Percentiles rank a stretch among this genome's conserved stretches.
Conservation (phyloP, 441 rosid species). For the Adansonia grandidieri region DNA sequence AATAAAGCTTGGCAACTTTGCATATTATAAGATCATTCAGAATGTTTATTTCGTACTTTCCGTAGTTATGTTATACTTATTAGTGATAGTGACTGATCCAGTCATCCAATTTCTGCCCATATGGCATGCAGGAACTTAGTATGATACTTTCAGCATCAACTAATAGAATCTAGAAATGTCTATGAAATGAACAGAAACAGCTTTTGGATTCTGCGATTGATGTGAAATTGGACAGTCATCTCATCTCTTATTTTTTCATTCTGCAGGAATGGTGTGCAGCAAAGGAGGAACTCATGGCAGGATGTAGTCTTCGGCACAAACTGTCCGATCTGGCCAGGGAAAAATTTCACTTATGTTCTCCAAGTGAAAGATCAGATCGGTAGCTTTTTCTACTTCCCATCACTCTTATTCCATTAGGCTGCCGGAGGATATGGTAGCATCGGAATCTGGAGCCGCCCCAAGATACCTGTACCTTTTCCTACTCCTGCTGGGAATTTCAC, state of each 20-base stretch:
- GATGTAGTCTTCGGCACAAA: slow-evolving; percentile 67
- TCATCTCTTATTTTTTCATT: slow-evolving; percentile 8
- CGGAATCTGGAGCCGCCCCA: slow-evolving; percentile 68
- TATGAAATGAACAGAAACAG: not conserved
- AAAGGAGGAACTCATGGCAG: slow-evolving; percentile 67
- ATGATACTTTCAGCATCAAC: not conserved
- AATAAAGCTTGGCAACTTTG: not conserved
- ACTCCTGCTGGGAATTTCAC: slow-evolving; percentile 55
- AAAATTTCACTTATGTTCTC: slow-evolving; percentile 56
- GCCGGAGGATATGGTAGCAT: slow-evolving; percentile 67
- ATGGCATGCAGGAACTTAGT: not conserved
- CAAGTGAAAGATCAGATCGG: slow-evolving; percentile 74
- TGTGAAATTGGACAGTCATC: not conserved
- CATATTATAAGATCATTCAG: not conserved
- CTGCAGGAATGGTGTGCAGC: slow-evolving; percentile 64
- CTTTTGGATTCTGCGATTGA: slow-evolving; percentile 1
- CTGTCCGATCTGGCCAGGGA: slow-evolving; percentile 67
- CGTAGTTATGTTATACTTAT: not conserved
- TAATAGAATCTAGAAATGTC: not conserved
- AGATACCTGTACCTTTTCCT: slow-evolving; percentile 63
- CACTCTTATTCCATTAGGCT: slow-evolving; percentile 64
- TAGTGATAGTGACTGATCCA: slow-evolving; percentile 1
- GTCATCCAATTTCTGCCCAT: not conserved
- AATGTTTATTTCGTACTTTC: not conserved
- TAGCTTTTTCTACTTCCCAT: slow-evolving; percentile 63